Base-by-base conservation (phyloP, 1,139 yeast species). In the Pichia sp. region DNA sequence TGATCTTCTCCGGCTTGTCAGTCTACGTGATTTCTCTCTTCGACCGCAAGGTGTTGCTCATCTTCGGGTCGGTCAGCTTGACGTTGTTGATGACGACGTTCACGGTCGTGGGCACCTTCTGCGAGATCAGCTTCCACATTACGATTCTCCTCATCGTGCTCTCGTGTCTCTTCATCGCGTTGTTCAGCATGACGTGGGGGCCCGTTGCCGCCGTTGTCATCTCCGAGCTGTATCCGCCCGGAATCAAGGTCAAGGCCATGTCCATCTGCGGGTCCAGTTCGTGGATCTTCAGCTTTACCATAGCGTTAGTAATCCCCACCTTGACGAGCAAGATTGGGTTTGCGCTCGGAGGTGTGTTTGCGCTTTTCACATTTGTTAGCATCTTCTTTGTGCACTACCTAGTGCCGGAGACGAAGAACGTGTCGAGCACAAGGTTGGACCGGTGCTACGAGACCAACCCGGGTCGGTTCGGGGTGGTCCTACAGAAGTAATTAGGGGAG, bases 261-360 rank as follows among this genome's bases (percentile, higher is more conserved):
- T 62, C 71, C 7, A 57, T 67, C 7, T 64, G 70, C 50, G 68
- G 71, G 4, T 59, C 67, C n/a, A 47, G 56, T 57, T 77, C 79
- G 67, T 81, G 85, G 85, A 59, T 79, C 50, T 75, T 79, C 68
- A 81, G 81, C 50, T 81, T 80, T 72, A 70, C 75, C 57, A 77
- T 81, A 61, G 74, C 84, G 5, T 73, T 80, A 67, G 72, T 78
- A 63, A 79, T 83, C 13, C 84, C 85, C 6, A 71, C 76, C 58
- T 70, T 80, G 53, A 76, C 77, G 26, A 66, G 60, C 3, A 36
- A 51, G 2, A 66, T 75, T 41, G 75, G 75, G 42, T 75, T 75
- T 60, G 66, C 72, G 62, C 75, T 77, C 61, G 84, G 85, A 13
- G 79, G 73, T 60, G 77, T 80, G 7, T 81, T 81, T 65, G 69